phyloP scores from a whole-genome alignment of 75 land plant genomes.

The Picea sitchensis region DNA sequence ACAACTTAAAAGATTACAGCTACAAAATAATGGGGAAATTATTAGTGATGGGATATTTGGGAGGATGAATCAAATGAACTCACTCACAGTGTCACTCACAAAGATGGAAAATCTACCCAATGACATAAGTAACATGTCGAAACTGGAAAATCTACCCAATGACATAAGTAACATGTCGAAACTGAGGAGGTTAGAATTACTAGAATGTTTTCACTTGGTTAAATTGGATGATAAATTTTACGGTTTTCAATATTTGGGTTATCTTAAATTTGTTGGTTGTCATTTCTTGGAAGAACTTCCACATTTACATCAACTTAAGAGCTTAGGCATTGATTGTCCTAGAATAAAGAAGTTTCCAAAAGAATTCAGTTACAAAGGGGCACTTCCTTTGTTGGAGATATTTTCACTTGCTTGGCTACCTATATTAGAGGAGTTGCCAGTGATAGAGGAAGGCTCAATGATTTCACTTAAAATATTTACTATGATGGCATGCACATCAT shows the following conservation, averaged over 20 bases:
- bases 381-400: background rate
- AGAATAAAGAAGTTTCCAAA: background rate
- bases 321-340: background rate
- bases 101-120: no score
- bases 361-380: background rate
- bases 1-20: background rate
- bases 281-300: background rate
- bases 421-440: background rate
- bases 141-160: background rate
- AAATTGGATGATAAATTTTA: background rate
- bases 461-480: background rate
- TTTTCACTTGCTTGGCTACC: background rate
- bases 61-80: background rate
- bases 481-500: background rate
- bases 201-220: background rate
- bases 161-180: conserved; percentile 2
- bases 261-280: background rate
- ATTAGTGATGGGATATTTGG: background rate
- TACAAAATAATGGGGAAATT: background rate
- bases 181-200: background rate
- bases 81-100: background rate
- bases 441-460: background rate
- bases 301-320: background rate
- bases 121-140: no score
- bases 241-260: background rate